A percentile compares a stretch with the other conserved stretches of the same genome.
These are phyloP conservation scores for Datura wrightii DNA, from an alignment of 257 asterid species.

Conservation along the genomic window DNA sequence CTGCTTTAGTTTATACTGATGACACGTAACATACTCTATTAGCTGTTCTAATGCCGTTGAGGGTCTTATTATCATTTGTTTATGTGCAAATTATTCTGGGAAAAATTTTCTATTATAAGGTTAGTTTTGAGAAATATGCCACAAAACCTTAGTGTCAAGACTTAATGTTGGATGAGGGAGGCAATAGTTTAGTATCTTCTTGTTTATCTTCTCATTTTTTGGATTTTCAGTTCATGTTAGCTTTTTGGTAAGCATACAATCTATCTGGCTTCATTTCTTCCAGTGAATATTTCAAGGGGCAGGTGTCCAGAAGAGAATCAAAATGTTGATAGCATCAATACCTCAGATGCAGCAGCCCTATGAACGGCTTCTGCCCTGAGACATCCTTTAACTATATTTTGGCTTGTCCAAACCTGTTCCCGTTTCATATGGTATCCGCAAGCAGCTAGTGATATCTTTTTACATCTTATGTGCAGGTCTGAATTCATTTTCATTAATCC, in stretches of 20 bases:
- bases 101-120: neutral
- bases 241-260: neutral
- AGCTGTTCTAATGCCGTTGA: neutral
- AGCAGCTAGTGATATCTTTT: neutral
- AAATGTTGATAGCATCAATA: neutral
- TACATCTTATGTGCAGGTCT: slow-evolving; percentile 32
- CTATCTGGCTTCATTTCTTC: neutral
- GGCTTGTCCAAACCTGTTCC: neutral
- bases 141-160: neutral
- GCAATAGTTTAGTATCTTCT: neutral
- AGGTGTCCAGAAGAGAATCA: neutral
- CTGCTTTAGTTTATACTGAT: slow-evolving; percentile 13
- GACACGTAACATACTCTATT: neutral
- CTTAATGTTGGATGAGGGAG: neutral
- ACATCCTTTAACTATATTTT: neutral
- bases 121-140: neutral
- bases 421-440: neutral
- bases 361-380: neutral
- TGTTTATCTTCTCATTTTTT: neutral
- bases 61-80: neutral
- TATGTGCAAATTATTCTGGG: slow-evolving; percentile 20
- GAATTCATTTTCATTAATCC: slow-evolving; percentile 38
- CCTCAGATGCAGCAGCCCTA: slow-evolving; percentile 4
- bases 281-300: neutral
- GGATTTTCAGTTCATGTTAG: neutral